These are phyloP conservation scores for Pleurotus salmoneostramineus DNA, from an alignment of 768 basidiomycete species.

Conservation along the genomic window DNA sequence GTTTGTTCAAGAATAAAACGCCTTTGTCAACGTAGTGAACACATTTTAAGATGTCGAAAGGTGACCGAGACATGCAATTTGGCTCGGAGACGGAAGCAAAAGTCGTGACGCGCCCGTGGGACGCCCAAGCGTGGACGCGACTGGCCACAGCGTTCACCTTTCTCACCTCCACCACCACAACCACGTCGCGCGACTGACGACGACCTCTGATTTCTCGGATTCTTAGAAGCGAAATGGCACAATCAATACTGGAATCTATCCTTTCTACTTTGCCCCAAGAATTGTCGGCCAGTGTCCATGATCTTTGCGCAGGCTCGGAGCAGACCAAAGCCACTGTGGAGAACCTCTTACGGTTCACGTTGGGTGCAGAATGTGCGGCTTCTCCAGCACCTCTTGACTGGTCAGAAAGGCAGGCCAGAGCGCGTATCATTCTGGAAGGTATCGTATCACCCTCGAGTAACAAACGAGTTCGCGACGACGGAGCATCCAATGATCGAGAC, in stretches of 20 bases:
- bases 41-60: not conserved
- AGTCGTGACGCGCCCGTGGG: too few species aligned
- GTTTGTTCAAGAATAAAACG: conserved; percentile 58
- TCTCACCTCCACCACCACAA: not conserved
- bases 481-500: not conserved
- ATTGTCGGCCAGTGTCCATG: conserved; percentile 27
- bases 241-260: conserved; percentile 13
- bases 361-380: conserved; percentile 33
- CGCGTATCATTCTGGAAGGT: conserved; percentile 22
- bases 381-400: conserved; percentile 28
- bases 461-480: conserved; percentile 32
- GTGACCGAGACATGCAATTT: not conserved
- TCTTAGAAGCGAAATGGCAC: not conserved
- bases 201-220: too few species aligned
- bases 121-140: not conserved
- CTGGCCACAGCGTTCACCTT: not conserved
- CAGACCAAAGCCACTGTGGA: conserved; percentile 33
- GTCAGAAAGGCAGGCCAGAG: conserved; percentile 30
- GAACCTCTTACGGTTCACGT: conserved; percentile 37
- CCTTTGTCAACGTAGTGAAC: conserved; percentile 51
- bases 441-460: conserved; percentile 21
- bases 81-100: too few species aligned
- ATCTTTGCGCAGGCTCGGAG: conserved; percentile 25
- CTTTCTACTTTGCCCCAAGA: conserved; percentile 29
- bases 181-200: too few species aligned